A percentile compares a stretch with the other conserved stretches of the same genome.
phyloP scores from a whole-genome alignment of 345 rosid species.

The Turnera subulata region DNA sequence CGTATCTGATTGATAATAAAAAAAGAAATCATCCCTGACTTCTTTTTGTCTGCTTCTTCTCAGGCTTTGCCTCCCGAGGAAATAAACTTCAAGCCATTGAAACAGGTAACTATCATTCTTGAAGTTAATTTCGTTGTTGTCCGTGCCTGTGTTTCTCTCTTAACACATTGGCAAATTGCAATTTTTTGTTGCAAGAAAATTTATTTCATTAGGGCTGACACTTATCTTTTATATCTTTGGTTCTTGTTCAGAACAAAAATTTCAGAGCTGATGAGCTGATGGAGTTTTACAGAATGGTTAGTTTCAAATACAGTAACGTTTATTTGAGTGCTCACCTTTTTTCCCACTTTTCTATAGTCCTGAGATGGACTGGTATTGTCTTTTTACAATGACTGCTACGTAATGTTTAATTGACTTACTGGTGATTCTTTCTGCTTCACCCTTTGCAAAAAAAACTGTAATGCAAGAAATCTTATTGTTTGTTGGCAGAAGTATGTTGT shows the following conservation, averaged over 20 bases:
- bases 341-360: neutral
- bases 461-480: too few relatives aligned
- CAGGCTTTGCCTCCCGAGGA: constrained; percentile 75
- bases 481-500: too few relatives aligned
- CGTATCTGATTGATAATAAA: too few relatives aligned
- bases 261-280: constrained; percentile 77
- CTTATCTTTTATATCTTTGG: constrained; percentile 15
- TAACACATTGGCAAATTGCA: neutral
- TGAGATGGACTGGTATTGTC: neutral
- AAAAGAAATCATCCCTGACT: neutral
- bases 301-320: constrained; percentile 3
- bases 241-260: constrained; percentile 40
- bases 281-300: constrained; percentile 66
- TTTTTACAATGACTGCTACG: too few relatives aligned
- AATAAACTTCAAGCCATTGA: constrained; percentile 71
- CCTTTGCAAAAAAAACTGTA: too few relatives aligned
- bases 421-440: constrained; percentile 3
- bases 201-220: constrained; percentile 2
- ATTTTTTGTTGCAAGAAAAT: neutral
- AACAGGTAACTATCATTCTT: constrained; percentile 48
- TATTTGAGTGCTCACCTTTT: constrained; percentile 1
- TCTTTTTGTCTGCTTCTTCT: constrained; percentile 11
- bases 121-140: neutral
- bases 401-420: neutral
- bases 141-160: neutral